Evolutionary conservation across 176 grass and related monocot genomes (phyloP).

Genomic region (Urochloa ruziziensis): DNA sequence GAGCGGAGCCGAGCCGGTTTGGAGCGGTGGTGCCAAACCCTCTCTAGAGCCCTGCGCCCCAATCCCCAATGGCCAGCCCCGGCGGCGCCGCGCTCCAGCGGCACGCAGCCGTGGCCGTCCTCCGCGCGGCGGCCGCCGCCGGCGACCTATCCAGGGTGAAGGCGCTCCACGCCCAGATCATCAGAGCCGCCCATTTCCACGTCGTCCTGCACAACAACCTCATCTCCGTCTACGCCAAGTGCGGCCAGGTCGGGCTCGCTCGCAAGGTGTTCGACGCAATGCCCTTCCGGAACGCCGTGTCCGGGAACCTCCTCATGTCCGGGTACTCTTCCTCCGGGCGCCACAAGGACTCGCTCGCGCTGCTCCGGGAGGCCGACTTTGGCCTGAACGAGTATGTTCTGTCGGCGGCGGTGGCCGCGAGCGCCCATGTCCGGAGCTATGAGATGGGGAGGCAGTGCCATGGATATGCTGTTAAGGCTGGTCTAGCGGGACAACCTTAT

Average conservation of each 20-base stretch:
- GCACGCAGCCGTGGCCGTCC: slow-evolving; percentile 37
- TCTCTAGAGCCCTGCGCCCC: no score
- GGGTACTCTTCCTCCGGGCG: slow-evolving; percentile 55
- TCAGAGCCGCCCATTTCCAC: slow-evolving; percentile 37
- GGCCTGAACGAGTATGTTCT: slow-evolving; percentile 69
- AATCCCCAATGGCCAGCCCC: slow-evolving; percentile 27
- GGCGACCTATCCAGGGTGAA: slow-evolving; percentile 33
- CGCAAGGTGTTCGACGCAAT: slow-evolving; percentile 62
- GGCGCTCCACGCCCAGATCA: slow-evolving; percentile 44
- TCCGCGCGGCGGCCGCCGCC: slow-evolving; percentile 30
- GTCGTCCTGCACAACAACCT: slow-evolving; percentile 60
- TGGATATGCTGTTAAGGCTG: slow-evolving; percentile 52
- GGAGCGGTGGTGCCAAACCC: no score
- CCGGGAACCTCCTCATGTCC: slow-evolving; percentile 57
- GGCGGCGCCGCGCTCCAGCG: slow-evolving; percentile 39
- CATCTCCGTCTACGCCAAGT: slow-evolving; percentile 52
- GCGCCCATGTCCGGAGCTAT: slow-evolving; percentile 46
- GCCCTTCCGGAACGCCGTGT: slow-evolving; percentile 54
- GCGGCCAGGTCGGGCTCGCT: slow-evolving; percentile 38
- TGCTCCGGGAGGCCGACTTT: slow-evolving; percentile 51
- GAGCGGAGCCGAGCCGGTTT: no score
- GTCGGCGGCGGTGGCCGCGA: slow-evolving; percentile 27
- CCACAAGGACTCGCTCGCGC: slow-evolving; percentile 36
- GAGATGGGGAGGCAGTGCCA: slow-evolving; percentile 65
- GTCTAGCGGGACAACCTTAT: slow-evolving; percentile 28